phyloP scores from a whole-genome alignment of 148 eudicot species.

The Mesembryanthemum crystallinum region DNA sequence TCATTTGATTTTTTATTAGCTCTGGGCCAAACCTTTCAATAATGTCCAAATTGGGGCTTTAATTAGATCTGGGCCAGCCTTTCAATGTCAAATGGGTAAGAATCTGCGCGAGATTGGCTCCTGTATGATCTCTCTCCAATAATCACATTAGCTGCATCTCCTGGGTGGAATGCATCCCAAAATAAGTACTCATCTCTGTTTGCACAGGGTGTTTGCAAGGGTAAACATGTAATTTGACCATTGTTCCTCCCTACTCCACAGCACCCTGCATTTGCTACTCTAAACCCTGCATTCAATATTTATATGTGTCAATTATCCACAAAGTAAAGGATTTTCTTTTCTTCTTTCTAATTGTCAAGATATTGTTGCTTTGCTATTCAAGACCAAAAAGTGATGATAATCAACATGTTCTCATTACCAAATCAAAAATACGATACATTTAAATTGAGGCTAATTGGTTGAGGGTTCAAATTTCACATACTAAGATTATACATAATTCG shows the following conservation, averaged over 20 bases:
- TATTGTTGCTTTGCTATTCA: neutral
- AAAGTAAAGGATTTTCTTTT: too few species aligned
- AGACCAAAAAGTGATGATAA: too few species aligned
- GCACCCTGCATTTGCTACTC: constrained; percentile 67
- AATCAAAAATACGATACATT: too few species aligned
- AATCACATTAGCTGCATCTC: constrained; percentile 53
- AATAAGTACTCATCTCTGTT: constrained; percentile 50
- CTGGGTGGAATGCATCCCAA: constrained; percentile 77
- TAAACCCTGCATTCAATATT: constrained; percentile 79
- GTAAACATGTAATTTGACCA: constrained; percentile 81
- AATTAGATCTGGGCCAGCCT: constrained; percentile 44
- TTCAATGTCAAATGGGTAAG: constrained; percentile 55
- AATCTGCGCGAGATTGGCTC: constrained; percentile 37
- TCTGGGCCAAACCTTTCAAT: too few species aligned
- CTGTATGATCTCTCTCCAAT: constrained; percentile 50
- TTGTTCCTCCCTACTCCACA: constrained; percentile 90
- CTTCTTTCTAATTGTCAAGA: neutral
- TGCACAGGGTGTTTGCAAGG: constrained; percentile 48
- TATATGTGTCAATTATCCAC: too few species aligned
- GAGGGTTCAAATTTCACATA: too few species aligned
- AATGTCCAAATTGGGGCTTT: too few species aligned
- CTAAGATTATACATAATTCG: too few species aligned
- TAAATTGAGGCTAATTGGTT: too few species aligned
- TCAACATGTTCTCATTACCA: too few species aligned
- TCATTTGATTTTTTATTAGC: too few species aligned